These are phyloP conservation scores for Croton laevigatus DNA, from an alignment of 441 rosid species.

Conservation along the genomic window DNA sequence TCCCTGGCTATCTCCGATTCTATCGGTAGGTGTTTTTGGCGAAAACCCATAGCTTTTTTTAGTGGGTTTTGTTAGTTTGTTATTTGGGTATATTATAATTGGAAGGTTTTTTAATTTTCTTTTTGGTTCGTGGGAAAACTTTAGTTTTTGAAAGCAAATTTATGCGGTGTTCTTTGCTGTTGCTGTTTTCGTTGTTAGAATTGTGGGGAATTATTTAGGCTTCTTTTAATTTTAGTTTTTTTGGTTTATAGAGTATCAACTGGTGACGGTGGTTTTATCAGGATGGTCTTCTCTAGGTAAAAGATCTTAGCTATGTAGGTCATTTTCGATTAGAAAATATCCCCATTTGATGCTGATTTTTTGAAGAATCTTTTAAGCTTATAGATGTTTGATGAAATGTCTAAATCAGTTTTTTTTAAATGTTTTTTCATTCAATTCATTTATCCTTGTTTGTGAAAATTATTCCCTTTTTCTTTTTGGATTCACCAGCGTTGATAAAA, in stretches of 20 bases:
- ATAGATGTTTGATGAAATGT: slow-evolving; percentile 32
- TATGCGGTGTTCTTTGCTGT: background rate
- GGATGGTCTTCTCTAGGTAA: slow-evolving; percentile 29
- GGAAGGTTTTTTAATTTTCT: background rate
- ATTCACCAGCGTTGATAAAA: background rate
- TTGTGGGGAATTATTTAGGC: background rate
- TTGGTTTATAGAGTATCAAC: slow-evolving; percentile 20
- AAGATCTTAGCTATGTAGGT: slow-evolving; percentile 48
- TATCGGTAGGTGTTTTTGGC: slow-evolving; percentile 29
- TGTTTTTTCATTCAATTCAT: background rate
- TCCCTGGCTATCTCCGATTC: slow-evolving; percentile 40
- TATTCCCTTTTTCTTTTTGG: background rate
- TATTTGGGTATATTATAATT: background rate
- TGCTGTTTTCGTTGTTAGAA: background rate
- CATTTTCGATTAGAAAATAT: slow-evolving; percentile 30
- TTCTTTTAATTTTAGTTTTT: slow-evolving; percentile 8
- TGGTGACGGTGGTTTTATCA: slow-evolving; percentile 22
- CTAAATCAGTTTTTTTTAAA: slow-evolving; percentile 22
- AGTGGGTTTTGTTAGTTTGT: background rate
- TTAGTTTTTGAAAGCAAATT: slow-evolving; percentile 10
- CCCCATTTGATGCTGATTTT: slow-evolving; percentile 16
- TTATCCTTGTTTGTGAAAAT: background rate
- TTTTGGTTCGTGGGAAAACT: slow-evolving; percentile 8
- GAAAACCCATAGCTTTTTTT: slow-evolving; percentile 18
- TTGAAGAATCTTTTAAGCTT: slow-evolving; percentile 12